Evolutionary conservation across 345 rosid species (phyloP).

Genomic region (Citrus medica): DNA sequence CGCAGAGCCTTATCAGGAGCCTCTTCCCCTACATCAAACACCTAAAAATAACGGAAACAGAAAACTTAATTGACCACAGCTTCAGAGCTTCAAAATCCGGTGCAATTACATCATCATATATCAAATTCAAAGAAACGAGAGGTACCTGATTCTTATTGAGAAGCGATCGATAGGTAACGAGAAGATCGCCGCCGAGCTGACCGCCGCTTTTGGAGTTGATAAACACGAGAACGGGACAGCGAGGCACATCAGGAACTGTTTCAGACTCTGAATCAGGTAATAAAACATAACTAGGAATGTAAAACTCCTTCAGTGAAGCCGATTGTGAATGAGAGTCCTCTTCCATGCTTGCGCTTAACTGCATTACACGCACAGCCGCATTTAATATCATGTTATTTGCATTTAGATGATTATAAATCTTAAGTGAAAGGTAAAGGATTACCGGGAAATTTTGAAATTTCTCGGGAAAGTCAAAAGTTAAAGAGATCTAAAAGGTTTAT

Average conservation of each 20-base stretch:
- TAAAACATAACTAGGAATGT: constrained; percentile 54
- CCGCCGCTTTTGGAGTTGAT: constrained; percentile 91
- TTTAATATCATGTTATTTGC: background rate
- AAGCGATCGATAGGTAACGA: constrained; percentile 51
- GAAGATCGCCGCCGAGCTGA: constrained; percentile 81
- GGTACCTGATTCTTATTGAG: constrained; percentile 61
- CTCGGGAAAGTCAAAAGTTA: background rate
- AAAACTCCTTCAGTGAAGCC: constrained; percentile 37
- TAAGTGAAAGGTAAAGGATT: background rate
- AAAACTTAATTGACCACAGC: background rate
- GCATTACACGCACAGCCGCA: background rate
- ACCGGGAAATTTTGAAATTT: background rate
- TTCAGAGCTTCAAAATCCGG: constrained; percentile 1
- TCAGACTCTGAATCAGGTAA: constrained; percentile 33
- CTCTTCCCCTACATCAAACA: constrained; percentile 70
- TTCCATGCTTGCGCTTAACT: constrained; percentile 33
- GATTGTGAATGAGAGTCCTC: constrained; percentile 19
- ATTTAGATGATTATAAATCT: background rate
- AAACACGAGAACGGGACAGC: constrained; percentile 66
- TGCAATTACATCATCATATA: background rate
- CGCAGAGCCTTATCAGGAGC: constrained; percentile 58
- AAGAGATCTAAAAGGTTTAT: background rate
- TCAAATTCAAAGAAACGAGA: background rate
- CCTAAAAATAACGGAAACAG: constrained; percentile 32
- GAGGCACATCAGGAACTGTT: constrained; percentile 26